Percentiles rank a stretch among this genome's conserved stretches.
These are phyloP conservation scores for Amauroascus verrucosus DNA, from an alignment of 2,329 filamentous ascomycete species.

Conservation along the genomic window DNA sequence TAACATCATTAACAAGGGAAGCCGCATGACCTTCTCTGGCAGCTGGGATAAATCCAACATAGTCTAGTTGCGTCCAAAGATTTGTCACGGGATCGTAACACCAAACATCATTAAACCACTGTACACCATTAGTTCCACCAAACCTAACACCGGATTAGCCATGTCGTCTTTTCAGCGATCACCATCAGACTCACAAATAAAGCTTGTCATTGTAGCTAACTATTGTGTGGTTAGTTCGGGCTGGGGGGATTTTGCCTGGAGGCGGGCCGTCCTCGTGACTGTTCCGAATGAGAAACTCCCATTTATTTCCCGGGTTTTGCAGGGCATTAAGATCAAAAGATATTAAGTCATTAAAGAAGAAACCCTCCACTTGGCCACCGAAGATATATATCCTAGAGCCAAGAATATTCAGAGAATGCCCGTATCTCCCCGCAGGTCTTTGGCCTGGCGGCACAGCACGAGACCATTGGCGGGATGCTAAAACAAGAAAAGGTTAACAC, in stretches of 20 bases:
- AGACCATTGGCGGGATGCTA: conserved; percentile 97
- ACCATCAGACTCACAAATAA: conserved; percentile 59
- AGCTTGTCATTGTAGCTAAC: conserved; percentile 88
- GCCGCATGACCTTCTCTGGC: conserved; percentile 91
- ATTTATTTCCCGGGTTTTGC: conserved; percentile 80
- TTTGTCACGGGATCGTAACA: conserved; percentile 79
- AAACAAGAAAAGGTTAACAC: conserved; percentile 23
- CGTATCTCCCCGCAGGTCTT: conserved; percentile 81
- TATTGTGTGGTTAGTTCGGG: conserved; percentile 88
- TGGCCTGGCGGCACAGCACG: conserved; percentile 78
- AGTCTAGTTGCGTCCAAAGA: conserved; percentile 79
- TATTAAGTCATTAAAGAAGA: conserved; percentile 94
- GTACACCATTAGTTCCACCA: conserved; percentile 86
- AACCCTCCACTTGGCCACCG: conserved; percentile 91
- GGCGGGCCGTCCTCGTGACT: conserved; percentile 49
- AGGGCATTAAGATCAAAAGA: conserved; percentile 93
- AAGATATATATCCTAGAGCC: conserved; percentile 97
- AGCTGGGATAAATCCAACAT: conserved; percentile 93
- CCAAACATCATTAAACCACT: conserved; percentile 99
- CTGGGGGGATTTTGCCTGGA: conserved; percentile 63
- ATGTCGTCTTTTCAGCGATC: conserved; percentile 5
- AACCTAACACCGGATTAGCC: conserved; percentile 49
- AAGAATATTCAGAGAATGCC: conserved; percentile 90
- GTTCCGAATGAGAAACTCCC: conserved; percentile 82
- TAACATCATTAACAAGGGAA: conserved; percentile 87